Base-by-base conservation (phyloP, 805 yeast species). In the Lachancea sp. region DNA sequence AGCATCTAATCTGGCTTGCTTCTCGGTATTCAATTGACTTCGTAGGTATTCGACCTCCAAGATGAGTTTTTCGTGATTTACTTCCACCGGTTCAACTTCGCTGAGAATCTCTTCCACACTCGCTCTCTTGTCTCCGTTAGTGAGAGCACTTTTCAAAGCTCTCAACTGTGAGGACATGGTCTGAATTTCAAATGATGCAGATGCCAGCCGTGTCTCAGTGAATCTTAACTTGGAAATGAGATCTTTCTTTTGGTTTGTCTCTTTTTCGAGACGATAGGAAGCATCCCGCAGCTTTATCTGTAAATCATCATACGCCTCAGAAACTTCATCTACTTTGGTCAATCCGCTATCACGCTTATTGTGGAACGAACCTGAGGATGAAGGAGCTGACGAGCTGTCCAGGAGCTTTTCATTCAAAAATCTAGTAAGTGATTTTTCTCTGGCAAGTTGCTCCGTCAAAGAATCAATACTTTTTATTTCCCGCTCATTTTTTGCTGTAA, bases 131-230 rank as follows among this genome's bases (percentile, higher is more conserved):
- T 57, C 55, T 33, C 63, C 42, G 20, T 54, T 41, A 18, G 44
- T 43, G 6, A 67, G 42, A 25, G 63, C 47, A 47, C 61, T 50
- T 39, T 59, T 63, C 25, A 73, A 42, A 35, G 67, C 71, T 27
- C 66, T 65, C 3, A 77, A 43, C 36, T 71, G 72, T 11, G 74
- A 71, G 37, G 64, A 69, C 49, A 71, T 56, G 41, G 66, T 75
- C 55, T 75, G 79, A 48, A 73, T 76, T 44, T 79, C 83, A 49
- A 77, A 76, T 6, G 81, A 71, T 41, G 79, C 82, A n/a, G 82
- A 71, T 2, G 83, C 81, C n/a, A 80, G 59, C 53, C 85, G 72
- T 1, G 81, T 75, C 51, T 81, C 83, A 12, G 85, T 62, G 53
- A 82, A 65, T 27, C 73, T 71, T 42, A 82, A 56, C 48, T 82